phyloP scores from a whole-genome alignment of 192 early-diverging fungal species.

The Coemansia sp. region DNA sequence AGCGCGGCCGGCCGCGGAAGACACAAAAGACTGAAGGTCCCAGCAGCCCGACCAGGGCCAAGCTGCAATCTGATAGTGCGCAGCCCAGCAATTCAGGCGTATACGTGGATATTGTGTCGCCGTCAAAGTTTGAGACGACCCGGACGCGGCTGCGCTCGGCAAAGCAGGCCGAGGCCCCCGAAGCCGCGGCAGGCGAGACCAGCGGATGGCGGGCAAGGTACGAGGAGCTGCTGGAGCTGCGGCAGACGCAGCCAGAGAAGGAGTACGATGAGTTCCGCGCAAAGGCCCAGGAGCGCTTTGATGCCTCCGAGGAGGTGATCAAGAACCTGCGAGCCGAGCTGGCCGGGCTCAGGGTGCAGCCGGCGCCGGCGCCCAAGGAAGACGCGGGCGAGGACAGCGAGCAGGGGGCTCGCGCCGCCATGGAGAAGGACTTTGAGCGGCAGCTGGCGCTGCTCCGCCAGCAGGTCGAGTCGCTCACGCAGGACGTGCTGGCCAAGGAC shows the following conservation, averaged over 20 bases:
- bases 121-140: slow-evolving; percentile 34
- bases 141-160: slow-evolving; percentile 9
- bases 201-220: slow-evolving; percentile 41
- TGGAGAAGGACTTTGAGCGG: slow-evolving; percentile 36
- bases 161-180: not conserved
- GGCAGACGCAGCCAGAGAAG: slow-evolving; percentile 32
- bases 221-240: slow-evolving; percentile 32
- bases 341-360: slow-evolving; percentile 13
- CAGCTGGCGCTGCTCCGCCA: slow-evolving; percentile 20
- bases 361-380: not conserved
- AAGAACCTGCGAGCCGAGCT: slow-evolving; percentile 29
- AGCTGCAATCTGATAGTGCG: too few species aligned
- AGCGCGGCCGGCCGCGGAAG: slow-evolving; percentile 9
- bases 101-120: slow-evolving; percentile 35
- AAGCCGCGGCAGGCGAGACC: slow-evolving; percentile 1
- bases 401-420: slow-evolving; percentile 1
- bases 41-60: too few species aligned
- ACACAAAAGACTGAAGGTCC: not conserved
- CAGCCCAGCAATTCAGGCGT: slow-evolving; percentile 1
- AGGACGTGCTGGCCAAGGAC: slow-evolving; percentile 38
- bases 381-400: not conserved
- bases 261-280: slow-evolving; percentile 25
- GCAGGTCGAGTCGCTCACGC: slow-evolving; percentile 33
- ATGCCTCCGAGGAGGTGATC: slow-evolving; percentile 29
- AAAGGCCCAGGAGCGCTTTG: slow-evolving; percentile 31